Percentiles rank a stretch among this genome's conserved stretches.
These are phyloP conservation scores for Neocucurbitaria cava DNA, from an alignment of 2,329 filamentous ascomycete genomes.

Conservation along the genomic window DNA sequence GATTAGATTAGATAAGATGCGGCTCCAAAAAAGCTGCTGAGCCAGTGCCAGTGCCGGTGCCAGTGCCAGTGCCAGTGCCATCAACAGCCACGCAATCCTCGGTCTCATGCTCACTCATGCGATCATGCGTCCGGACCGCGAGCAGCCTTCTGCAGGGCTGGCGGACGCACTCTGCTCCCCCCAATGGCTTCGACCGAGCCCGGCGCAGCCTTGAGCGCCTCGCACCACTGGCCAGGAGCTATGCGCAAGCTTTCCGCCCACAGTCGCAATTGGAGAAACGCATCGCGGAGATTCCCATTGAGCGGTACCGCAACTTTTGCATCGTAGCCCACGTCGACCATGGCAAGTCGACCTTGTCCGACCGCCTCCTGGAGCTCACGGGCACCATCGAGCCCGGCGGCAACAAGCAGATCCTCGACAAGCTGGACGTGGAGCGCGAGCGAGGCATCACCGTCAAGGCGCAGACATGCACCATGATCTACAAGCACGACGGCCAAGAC, in stretches of 20 bases:
- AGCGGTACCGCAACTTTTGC: constrained; percentile 91
- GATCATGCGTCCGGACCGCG: constrained; percentile 56
- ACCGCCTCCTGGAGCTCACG: constrained; percentile 90
- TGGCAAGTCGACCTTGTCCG: constrained; percentile 95
- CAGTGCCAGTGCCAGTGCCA: not conserved
- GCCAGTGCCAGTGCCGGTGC: not conserved
- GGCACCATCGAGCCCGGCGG: constrained; percentile 85
- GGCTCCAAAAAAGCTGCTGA: not conserved
- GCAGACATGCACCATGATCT: constrained; percentile 98
- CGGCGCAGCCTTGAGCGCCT: constrained; percentile 37
- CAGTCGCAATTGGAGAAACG: constrained; percentile 65
- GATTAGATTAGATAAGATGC: constrained; percentile 33
- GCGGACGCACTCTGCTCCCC: constrained; percentile 37
- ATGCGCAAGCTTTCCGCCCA: constrained; percentile 48
- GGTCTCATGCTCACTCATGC: constrained; percentile 54
- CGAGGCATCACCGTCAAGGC: constrained; percentile 98
- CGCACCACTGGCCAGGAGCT: constrained; percentile 30
- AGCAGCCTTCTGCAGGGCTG: constrained; percentile 50
- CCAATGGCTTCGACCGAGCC: constrained; percentile 18
- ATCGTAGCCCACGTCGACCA: constrained; percentile 99
- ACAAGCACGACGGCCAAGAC: constrained; percentile 82
- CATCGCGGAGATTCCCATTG: constrained; percentile 78
- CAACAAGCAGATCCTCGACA: constrained; percentile 96
- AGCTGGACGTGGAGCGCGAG: constrained; percentile 94
- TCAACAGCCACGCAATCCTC: constrained; percentile 18